phyloP scores from a whole-genome alignment of 2,329 filamentous ascomycete species.

The Biscogniauxia marginata region DNA sequence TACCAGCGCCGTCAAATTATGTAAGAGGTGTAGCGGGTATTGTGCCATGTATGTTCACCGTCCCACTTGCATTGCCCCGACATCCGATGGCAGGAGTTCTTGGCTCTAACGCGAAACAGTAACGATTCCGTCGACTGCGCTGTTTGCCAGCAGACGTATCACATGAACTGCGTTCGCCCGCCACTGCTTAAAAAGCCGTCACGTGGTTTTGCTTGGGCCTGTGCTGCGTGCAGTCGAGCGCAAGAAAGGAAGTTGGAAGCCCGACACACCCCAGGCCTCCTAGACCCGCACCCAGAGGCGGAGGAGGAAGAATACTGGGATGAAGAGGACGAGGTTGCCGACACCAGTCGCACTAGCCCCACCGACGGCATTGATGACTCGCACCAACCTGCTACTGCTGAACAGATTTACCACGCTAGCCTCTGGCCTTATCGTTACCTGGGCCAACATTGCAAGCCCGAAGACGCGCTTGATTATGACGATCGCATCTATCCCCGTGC shows the following conservation, averaged over 20 bases:
- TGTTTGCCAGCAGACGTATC: conserved; percentile 91
- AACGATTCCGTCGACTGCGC: conserved; percentile 96
- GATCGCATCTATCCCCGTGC: conserved; percentile 96
- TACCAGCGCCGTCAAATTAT: conserved; percentile 92
- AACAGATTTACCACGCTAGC: conserved; percentile 88
- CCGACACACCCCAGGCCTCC: conserved; percentile 75
- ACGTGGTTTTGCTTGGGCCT: conserved; percentile 96
- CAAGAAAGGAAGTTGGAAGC: conserved; percentile 91
- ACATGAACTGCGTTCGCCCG: conserved; percentile 96
- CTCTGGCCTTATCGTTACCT: conserved; percentile 96
- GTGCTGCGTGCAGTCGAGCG: conserved; percentile 91
- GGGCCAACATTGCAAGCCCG: conserved; percentile 90
- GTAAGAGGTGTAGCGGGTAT: conserved; percentile 88
- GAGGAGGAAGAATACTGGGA: conserved; percentile 63
- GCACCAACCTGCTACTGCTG: conserved; percentile 65
- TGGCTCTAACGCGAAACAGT: conserved; percentile 43
- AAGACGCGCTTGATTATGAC: conserved; percentile 95
- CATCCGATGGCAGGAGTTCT: conserved; percentile 1
- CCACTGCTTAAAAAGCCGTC: conserved; percentile 94
- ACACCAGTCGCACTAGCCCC: conserved; percentile 64
- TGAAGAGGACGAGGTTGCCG: conserved; percentile 69
- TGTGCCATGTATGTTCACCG: conserved; percentile 73
- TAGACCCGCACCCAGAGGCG: conserved; percentile 65
- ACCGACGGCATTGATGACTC: conserved; percentile 56
- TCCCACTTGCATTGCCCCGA: conserved; percentile 14